Base-by-base conservation (phyloP, 306 rosid genomes). In the Cicer chorassanicum region DNA sequence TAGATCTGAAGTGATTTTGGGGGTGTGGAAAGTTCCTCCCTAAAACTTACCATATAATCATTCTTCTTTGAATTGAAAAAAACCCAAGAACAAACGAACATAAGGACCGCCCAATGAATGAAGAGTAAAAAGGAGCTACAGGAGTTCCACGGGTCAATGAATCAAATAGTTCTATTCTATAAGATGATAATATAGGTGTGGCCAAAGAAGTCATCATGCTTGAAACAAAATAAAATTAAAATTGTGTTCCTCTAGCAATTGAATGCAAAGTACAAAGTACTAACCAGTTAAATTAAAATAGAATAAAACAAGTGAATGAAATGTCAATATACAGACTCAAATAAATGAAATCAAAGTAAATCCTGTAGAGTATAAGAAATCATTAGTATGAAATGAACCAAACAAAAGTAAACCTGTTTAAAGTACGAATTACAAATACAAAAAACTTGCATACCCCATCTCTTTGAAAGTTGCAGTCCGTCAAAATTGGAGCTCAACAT, bases 401-500 rank as follows among this genome's bases (percentile, higher is more conserved):
- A 59, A 78, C 65, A 74, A 67, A 60, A 42, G 76, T 61, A 11
- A 24, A 55, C 56, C 55, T 54, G 66, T 39, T 7, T 11, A 51
- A 71, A 36, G 19, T 5, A 42, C 45, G 29, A 68, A 38, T 68
- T 54, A 74, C 76, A 78, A 81, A 61, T 67, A 57, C 65, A 56
- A 73, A 72, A 73, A 73, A 1, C 40, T 56, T 44, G 46, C 51
- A 49, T 73, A 71, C 61, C 80, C 50, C 56, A 63, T 77, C 78
- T 56, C 36, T 72, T 61, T 38, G 74, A 48, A 68, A 73, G 72
- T 68, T 67, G 69, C 62, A 62, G 72, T 73, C 62, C 81, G 53
- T 77, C 71, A 84, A 84, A 78, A 75, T 14, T 70, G 81, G 54
- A 66, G 40, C 34, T 72, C 78, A 70, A 73, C 68, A 76, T 65